phyloP scores from a whole-genome alignment of 805 yeast species.

The Yarrowia sp. region DNA sequence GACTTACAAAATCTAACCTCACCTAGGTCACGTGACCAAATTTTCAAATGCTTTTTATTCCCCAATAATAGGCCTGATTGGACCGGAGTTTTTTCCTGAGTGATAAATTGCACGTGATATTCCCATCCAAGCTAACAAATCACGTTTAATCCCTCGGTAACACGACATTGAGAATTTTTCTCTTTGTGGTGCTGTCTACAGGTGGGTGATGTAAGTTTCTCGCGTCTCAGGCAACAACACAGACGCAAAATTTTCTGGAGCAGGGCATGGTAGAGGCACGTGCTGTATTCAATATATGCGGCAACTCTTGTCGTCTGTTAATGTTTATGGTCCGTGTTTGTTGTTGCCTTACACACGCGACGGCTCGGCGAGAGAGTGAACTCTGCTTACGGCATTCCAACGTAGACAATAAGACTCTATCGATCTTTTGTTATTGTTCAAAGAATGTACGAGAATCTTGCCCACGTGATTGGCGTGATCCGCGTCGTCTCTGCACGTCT shows the following conservation, averaged over 20 bases:
- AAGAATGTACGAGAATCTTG: background rate
- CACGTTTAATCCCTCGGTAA: background rate
- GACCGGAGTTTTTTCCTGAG: background rate
- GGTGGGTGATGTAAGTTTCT: background rate
- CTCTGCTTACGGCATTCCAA: background rate
- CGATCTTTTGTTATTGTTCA: slow-evolving; percentile 3
- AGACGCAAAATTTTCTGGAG: background rate
- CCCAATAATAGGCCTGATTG: background rate
- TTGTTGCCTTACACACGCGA: background rate
- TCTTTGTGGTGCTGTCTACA: background rate
- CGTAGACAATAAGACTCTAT: slow-evolving; percentile 13
- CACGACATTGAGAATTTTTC: background rate
- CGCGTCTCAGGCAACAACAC: background rate
- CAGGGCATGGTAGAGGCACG: background rate
- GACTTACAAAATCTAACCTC: background rate
- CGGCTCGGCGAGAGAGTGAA: background rate
- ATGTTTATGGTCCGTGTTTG: background rate
- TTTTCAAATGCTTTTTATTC: background rate
- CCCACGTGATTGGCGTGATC: slow-evolving; percentile 15
- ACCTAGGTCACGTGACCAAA: background rate
- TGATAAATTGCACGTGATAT: background rate
- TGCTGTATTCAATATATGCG: background rate
- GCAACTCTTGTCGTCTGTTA: background rate
- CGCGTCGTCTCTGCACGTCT: slow-evolving; percentile 16
- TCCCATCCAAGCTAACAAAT: background rate